Evolutionary conservation across 345 rosid genomes (phyloP).

Genomic region (Physaria fendleri): DNA sequence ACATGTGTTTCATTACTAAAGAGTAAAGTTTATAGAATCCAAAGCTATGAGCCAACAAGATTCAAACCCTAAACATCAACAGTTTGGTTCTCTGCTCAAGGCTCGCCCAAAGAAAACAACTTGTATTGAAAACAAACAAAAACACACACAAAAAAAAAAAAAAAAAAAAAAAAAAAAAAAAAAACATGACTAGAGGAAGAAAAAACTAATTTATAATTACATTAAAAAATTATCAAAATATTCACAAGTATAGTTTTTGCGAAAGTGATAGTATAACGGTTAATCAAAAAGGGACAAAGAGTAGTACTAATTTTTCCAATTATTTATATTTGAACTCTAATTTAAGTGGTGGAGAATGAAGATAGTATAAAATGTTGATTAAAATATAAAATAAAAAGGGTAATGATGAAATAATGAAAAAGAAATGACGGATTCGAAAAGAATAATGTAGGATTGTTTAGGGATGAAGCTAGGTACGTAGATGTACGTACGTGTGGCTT

Average conservation of each 20-base stretch:
- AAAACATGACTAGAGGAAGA: not conserved
- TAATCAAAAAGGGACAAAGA: constrained; percentile 3
- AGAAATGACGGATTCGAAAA: not conserved
- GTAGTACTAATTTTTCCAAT: not conserved
- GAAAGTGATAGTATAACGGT: constrained; percentile 28
- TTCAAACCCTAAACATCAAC: constrained; percentile 21
- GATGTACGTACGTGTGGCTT: constrained; percentile 20
- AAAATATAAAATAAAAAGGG: not conserved
- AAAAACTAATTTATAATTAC: not conserved
- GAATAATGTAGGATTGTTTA: constrained; percentile 9
- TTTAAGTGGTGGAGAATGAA: constrained; percentile 7
- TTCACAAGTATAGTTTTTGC: too few species aligned
- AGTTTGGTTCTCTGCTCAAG: too few species aligned
- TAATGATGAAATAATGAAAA: constrained; percentile 9
- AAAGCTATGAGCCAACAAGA: constrained; percentile 22
- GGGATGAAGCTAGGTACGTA: constrained; percentile 9
- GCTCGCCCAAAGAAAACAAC: constrained; percentile 5
- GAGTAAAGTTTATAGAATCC: constrained; percentile 11
- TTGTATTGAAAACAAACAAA: constrained; percentile 24
- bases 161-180: too few species aligned
- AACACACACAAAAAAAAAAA: not conserved
- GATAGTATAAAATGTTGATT: constrained; percentile 10
- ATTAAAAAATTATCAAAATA: too few species aligned
- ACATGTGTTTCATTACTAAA: not conserved
- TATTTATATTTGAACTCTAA: not conserved